phyloP scores from a whole-genome alignment of 345 rosid species.

The Eucalyptus shirleyi region DNA sequence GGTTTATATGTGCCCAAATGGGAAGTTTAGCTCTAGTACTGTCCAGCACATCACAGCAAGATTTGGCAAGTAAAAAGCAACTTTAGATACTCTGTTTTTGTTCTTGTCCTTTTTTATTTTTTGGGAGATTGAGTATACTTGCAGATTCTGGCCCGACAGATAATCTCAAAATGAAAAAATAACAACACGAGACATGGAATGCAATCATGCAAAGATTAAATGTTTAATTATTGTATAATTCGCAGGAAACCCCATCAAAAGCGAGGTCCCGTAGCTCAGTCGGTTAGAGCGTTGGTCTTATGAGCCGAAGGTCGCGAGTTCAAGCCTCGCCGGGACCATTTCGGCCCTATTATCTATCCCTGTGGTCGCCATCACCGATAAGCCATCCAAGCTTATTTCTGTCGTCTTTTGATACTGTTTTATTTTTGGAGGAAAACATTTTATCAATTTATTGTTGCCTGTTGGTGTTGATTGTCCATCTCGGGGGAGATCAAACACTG shows the following conservation, averaged over 20 bases:
- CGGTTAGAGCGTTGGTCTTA: conserved; percentile 99
- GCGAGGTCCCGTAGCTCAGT: conserved; percentile 95
- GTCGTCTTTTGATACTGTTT: neutral
- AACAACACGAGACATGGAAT: neutral
- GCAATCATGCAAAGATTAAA: neutral
- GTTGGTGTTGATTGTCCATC: conserved; percentile 11
- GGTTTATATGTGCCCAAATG: neutral
- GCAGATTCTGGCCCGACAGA: neutral
- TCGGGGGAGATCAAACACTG: conserved; percentile 12
- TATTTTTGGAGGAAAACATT: neutral
- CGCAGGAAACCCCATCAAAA: neutral
- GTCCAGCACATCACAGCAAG: neutral
- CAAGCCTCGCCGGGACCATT: conserved; percentile 84
- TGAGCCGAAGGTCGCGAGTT: conserved; percentile 96
- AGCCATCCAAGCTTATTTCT: neutral
- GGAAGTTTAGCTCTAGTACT: neutral
- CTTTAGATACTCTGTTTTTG: neutral
- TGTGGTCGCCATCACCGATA: neutral
- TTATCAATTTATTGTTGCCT: neutral
- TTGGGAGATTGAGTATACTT: neutral
- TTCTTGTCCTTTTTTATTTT: neutral
- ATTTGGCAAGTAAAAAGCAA: neutral
- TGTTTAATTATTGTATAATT: neutral
- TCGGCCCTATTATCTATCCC: too few relatives aligned
- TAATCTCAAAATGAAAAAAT: neutral